Percentiles rank a stretch among this genome's conserved stretches.
Conservation (phyloP, 164 flowering plant genomes). For the Brasenia schreberi region DNA sequence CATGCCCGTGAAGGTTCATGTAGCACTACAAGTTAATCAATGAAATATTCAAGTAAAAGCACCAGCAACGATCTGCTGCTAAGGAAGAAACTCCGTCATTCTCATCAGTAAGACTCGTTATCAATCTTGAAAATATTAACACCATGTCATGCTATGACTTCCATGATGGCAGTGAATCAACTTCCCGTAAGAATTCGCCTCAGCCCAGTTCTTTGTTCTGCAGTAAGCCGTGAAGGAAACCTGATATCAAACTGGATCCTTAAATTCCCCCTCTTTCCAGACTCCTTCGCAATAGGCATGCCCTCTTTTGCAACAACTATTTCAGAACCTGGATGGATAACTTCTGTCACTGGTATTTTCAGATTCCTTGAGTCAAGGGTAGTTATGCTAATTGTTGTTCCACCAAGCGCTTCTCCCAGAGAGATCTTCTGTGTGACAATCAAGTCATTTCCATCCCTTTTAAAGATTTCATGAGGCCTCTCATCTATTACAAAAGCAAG, state of each 20-base stretch:
- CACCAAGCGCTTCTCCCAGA: slow-evolving; percentile 74
- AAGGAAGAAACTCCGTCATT: too few relatives aligned
- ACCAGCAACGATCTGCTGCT: too few relatives aligned
- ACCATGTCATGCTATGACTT: too few relatives aligned
- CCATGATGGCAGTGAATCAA: too few relatives aligned
- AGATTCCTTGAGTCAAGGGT: slow-evolving; percentile 70
- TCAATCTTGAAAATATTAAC: too few relatives aligned
- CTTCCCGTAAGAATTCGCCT: too few relatives aligned
- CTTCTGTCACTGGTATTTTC: slow-evolving; percentile 37
- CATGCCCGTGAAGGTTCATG: too few relatives aligned
- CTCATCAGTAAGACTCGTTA: too few relatives aligned
- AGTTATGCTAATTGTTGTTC: slow-evolving; percentile 52
- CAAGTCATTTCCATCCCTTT: slow-evolving; percentile 82
- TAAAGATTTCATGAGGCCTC: slow-evolving; percentile 67
- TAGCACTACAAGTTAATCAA: too few relatives aligned
- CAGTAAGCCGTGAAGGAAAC: slow-evolving; percentile 43
- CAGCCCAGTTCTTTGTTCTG: too few relatives aligned
- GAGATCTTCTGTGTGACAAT: slow-evolving; percentile 47
- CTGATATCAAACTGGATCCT: slow-evolving; percentile 61
- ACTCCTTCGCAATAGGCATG: slow-evolving; percentile 87
- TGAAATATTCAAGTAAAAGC: too few relatives aligned
- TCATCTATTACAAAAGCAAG: slow-evolving; percentile 73
- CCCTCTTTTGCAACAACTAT: slow-evolving; percentile 65
- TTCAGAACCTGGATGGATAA: slow-evolving; percentile 69
- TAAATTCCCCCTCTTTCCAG: slow-evolving; percentile 64